phyloP scores from a whole-genome alignment of 495 filamentous ascomycete genomes.

The Terfezia boudieri region DNA sequence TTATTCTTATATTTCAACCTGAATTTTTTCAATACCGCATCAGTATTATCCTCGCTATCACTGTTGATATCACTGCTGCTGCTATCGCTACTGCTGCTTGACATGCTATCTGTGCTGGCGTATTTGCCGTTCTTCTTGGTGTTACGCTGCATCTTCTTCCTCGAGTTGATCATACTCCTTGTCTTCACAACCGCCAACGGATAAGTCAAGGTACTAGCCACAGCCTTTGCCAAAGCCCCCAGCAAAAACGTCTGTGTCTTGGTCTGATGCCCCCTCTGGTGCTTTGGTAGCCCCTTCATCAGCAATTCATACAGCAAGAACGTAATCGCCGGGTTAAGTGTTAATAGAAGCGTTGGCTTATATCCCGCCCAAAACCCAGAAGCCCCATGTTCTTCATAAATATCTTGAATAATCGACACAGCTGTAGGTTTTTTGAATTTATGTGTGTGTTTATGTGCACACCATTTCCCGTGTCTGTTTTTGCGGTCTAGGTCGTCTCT shows the following conservation, averaged over 20 bases:
- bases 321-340: conserved; percentile 69
- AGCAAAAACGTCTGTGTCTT: conserved; percentile 35
- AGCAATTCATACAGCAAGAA: conserved; percentile 60
- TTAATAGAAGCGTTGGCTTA: conserved; percentile 54
- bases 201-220: conserved; percentile 62
- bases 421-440: neutral
- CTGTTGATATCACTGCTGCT: neutral
- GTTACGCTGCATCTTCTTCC: conserved; percentile 2
- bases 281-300: conserved; percentile 34
- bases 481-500: conserved; percentile 1
- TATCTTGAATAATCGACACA: conserved; percentile 33
- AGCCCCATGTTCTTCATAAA: conserved; percentile 48
- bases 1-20: neutral
- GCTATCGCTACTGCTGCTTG: neutral
- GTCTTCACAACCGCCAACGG: conserved; percentile 69
- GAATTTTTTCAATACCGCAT: neutral
- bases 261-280: conserved; percentile 25
- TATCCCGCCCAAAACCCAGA: conserved; percentile 80
- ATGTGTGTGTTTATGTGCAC: neutral
- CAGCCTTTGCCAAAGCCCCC: conserved; percentile 59
- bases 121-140: neutral
- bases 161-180: conserved; percentile 36
- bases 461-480: conserved; percentile 1
- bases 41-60: neutral
- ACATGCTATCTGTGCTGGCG: neutral